A percentile compares a stretch with the other conserved stretches of the same genome.
These are phyloP conservation scores for Calonectria multiphialidica DNA, from an alignment of 2,329 filamentous ascomycete species.

Conservation along the genomic window DNA sequence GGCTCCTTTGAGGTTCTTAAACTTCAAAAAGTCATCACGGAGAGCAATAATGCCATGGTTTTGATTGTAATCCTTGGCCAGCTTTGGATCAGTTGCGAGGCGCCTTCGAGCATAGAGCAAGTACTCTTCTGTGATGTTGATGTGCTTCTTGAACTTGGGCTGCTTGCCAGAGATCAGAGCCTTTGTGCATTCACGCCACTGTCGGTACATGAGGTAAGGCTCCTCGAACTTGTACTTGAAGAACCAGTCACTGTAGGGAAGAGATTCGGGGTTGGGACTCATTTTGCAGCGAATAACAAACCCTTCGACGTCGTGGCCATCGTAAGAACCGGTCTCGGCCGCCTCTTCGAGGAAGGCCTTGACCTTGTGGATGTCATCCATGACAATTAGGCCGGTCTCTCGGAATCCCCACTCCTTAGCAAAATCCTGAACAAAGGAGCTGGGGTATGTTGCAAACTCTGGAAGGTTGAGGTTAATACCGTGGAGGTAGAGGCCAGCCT, in stretches of 20 bases:
- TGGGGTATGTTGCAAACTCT: constrained; percentile 88
- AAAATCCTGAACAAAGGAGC: constrained; percentile 86
- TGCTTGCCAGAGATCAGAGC: constrained; percentile 81
- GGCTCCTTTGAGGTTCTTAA: constrained; percentile 86
- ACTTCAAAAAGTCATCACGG: constrained; percentile 86
- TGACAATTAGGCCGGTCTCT: constrained; percentile 84
- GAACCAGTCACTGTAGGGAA: constrained; percentile 90
- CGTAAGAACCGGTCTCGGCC: constrained; percentile 89
- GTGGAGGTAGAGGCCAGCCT: constrained; percentile 93
- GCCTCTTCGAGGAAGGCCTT: constrained; percentile 85
- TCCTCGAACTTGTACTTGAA: constrained; percentile 99
- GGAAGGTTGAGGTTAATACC: constrained; percentile 97
- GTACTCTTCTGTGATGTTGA: constrained; percentile 91
- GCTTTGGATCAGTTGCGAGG: constrained; percentile 74
- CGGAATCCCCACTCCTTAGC: constrained; percentile 94
- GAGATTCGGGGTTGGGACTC: constrained; percentile 61
- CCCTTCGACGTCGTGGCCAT: constrained; percentile 93
- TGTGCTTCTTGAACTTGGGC: constrained; percentile 87
- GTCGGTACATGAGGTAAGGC: constrained; percentile 97
- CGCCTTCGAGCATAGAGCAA: constrained; percentile 82
- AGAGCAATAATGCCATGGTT: constrained; percentile 97
- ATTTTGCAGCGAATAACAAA: constrained; percentile 94
- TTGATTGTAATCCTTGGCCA: constrained; percentile 79
- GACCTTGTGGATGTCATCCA: constrained; percentile 80
- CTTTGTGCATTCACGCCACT: constrained; percentile 98